Evolutionary conservation across 345 rosid species (phyloP), one percentile per base, ranked within the genome.

Genomic region (Odontarrhena argentea): DNA sequence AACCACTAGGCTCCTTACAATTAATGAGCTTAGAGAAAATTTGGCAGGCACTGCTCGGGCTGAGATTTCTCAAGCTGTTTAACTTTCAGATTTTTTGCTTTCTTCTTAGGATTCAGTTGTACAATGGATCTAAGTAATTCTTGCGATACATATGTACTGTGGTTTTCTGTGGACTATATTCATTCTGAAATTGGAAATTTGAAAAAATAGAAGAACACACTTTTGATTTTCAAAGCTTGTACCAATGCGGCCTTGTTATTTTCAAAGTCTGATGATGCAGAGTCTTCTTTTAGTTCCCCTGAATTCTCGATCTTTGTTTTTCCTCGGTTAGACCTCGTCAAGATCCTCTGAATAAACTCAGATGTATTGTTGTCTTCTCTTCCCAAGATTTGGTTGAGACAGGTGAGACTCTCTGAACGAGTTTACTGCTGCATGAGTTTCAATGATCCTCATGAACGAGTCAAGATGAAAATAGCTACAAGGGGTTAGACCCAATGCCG

Each of bases 1-100:
- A 32, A 54, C 24, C 40, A 74, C 74, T 8, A 68, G 40, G 69
- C 74, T 74, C 6, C 69, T 74, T 41, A 54, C 56, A 47, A 2
- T 60, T 12, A 13, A 62, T 5, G 74, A 74, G 68, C 74, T 74
- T 26, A 9, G 55, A 63, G 54, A 68, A 62, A 64, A 57, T 28
- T 38, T 47, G 64, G 34, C 64, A 44, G n/a, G 2, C 35, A 57
- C 50, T n/a, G n/a, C 58, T 49, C 48, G 48, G 25, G 42, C n/a
- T 70, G 61, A 61, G 22, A 47, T 44, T 32, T 14, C 36, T 69
- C 32, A 58, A 24, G 56, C 64, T 67, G 11, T 30, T 48, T 38
- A 41, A 18, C 22, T 18, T 18, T 18, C 22, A 42, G 18, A 4
- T 35, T 8, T 24, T 24, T 60, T 43, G 28, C 44, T 3, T 41